These are phyloP conservation scores for Cadophora sp. DNA, from an alignment of 2,329 filamentous ascomycete species.

Conservation along the genomic window DNA sequence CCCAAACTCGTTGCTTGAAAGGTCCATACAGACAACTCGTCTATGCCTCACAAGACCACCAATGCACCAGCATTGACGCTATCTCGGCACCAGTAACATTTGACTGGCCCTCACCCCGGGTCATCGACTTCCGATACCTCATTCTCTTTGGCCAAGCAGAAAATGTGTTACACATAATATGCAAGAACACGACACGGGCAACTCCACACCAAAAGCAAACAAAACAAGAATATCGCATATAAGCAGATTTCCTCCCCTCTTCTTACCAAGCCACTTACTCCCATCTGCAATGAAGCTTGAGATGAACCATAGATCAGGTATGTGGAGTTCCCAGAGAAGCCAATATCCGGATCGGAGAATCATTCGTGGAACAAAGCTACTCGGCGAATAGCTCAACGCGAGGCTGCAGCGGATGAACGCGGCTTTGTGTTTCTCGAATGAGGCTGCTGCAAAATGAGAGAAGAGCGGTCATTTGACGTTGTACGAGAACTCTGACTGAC, in stretches of 20 bases:
- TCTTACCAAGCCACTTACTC: neutral
- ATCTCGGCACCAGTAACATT: neutral
- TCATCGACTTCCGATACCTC: neutral
- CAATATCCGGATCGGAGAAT: neutral
- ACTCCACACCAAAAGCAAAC: neutral
- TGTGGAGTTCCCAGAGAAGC: neutral
- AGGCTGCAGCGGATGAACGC: constrained; percentile 8
- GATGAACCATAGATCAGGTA: neutral
- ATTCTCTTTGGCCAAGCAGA: neutral
- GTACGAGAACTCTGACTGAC: neutral
- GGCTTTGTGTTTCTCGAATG: neutral
- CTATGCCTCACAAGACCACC: neutral
- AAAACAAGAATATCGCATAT: neutral
- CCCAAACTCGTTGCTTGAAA: neutral
- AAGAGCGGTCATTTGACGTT: neutral
- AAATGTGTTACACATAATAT: neutral
- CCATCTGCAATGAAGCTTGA: neutral
- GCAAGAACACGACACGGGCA: constrained; percentile 5
- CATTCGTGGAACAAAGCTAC: neutral
- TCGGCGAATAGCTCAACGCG: neutral
- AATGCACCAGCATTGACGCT: neutral
- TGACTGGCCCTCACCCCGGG: neutral
- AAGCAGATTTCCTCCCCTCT: neutral
- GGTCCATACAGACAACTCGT: neutral
- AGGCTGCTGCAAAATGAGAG: neutral